These are phyloP conservation scores for Adansonia rubrostipa DNA, from an alignment of 441 rosid genomes.

Conservation along the genomic window DNA sequence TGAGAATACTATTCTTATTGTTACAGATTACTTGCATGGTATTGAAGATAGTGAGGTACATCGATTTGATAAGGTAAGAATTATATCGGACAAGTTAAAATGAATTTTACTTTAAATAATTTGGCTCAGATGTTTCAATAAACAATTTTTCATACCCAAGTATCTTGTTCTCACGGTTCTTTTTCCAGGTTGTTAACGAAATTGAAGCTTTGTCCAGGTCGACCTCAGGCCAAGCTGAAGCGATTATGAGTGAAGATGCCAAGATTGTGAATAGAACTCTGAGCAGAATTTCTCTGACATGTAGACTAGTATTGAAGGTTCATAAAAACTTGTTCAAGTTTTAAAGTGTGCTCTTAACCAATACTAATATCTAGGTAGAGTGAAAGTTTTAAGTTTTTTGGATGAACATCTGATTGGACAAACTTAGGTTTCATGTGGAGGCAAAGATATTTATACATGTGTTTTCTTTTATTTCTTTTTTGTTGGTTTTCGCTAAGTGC, in stretches of 20 bases:
- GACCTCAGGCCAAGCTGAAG: conserved; percentile 35
- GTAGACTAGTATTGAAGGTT: conserved; percentile 79
- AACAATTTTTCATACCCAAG: neutral
- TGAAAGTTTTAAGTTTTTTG: neutral
- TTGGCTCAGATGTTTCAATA: neutral
- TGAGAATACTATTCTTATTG: conserved; percentile 18
- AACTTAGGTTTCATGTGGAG: neutral
- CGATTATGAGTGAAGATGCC: conserved; percentile 27
- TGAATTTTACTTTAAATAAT: neutral
- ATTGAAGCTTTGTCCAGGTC: conserved; percentile 36
- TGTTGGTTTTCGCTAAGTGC: no score
- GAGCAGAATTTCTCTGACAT: conserved; percentile 75
- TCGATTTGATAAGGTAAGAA: conserved; percentile 52
- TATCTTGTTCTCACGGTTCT: neutral
- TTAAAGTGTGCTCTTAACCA: conserved; percentile 29
- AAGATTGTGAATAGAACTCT: conserved; percentile 54
- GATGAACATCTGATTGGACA: neutral
- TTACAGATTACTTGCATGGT: conserved; percentile 80
- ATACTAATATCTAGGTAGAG: neutral
- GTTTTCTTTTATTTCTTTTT: neutral
- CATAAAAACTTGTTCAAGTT: conserved; percentile 74
- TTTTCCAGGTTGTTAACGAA: conserved; percentile 61
- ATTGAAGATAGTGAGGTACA: conserved; percentile 63
- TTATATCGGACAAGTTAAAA: neutral
- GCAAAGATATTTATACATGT: neutral